Conservation (phyloP, 2,329 filamentous ascomycete species). For the Xylaria digitata region DNA sequence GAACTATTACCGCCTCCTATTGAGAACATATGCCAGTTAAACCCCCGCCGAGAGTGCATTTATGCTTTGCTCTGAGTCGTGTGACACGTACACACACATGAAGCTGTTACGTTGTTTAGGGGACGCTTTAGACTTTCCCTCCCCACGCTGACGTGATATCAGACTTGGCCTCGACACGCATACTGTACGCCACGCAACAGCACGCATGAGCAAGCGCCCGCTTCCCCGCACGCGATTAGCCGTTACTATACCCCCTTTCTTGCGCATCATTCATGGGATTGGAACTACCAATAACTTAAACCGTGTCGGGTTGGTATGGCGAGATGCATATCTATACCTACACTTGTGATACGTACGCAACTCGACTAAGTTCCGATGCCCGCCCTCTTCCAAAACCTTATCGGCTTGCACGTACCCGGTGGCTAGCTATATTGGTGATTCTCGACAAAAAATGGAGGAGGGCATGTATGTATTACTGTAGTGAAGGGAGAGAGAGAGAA, state of each 20-base stretch:
- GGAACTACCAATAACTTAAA: neutral
- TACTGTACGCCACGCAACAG: constrained; percentile 19
- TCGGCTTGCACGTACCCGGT: neutral
- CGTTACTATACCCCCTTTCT: constrained; percentile 15
- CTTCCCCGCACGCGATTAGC: constrained; percentile 28
- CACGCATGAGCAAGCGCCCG: constrained; percentile 25
- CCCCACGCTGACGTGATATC: constrained; percentile 24
- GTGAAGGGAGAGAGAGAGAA: neutral
- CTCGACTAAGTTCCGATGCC: neutral
- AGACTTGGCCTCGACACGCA: constrained; percentile 15
- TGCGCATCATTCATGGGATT: neutral
- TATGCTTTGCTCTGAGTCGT: neutral
- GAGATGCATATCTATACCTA: constrained; percentile 11
- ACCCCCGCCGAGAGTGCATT: neutral
- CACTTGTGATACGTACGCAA: neutral
- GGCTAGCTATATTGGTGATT: neutral
- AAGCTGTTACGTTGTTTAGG: constrained; percentile 2
- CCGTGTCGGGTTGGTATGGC: neutral
- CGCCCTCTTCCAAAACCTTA: neutral
- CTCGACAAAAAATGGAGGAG: neutral
- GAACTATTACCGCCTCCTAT: neutral
- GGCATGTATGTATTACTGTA: constrained; percentile 11
- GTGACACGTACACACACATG: constrained; percentile 11
- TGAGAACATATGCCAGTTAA: neutral
- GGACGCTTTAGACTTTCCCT: constrained; percentile 13